Conservation (phyloP, 768 basidiomycete genomes). For the Serendipita sp. region DNA sequence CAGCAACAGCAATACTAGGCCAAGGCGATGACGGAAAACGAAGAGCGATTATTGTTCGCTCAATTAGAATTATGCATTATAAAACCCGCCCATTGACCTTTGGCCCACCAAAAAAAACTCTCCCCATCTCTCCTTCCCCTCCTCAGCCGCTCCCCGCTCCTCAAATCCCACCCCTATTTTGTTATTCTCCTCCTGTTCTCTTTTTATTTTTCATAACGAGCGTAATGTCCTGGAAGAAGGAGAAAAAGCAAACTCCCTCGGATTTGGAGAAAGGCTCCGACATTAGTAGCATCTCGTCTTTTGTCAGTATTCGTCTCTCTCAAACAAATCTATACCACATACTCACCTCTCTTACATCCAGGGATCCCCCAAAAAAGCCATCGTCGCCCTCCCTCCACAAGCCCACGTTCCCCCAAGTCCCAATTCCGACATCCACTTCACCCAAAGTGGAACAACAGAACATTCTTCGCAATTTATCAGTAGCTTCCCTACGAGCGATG, state of each 20-base stretch:
- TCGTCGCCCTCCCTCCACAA: not conserved
- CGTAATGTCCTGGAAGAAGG: not conserved
- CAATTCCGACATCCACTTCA: not conserved
- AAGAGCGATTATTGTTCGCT: no score
- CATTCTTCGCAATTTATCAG: constrained; percentile 3
- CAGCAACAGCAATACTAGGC: no score
- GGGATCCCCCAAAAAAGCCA: not conserved
- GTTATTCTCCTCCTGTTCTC: not conserved
- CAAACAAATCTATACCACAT: not conserved
- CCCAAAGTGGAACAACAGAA: not conserved
- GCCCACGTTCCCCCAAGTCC: not conserved
- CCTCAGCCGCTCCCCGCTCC: not conserved
- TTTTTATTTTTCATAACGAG: no score
- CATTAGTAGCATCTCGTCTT: not conserved
- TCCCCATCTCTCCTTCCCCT: no score
- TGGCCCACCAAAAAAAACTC: no score
- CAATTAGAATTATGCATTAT: no score
- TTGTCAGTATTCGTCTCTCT: not conserved
- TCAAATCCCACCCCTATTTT: not conserved
- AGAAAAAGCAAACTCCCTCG: not conserved
- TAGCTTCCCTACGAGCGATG: not conserved
- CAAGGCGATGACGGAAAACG: no score
- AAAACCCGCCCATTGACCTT: no score
- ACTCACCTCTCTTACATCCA: not conserved
- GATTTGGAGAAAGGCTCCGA: not conserved